Evolutionary conservation across 192 early-diverging fungal species (phyloP).

Genomic region (Spinellus fusiger): DNA sequence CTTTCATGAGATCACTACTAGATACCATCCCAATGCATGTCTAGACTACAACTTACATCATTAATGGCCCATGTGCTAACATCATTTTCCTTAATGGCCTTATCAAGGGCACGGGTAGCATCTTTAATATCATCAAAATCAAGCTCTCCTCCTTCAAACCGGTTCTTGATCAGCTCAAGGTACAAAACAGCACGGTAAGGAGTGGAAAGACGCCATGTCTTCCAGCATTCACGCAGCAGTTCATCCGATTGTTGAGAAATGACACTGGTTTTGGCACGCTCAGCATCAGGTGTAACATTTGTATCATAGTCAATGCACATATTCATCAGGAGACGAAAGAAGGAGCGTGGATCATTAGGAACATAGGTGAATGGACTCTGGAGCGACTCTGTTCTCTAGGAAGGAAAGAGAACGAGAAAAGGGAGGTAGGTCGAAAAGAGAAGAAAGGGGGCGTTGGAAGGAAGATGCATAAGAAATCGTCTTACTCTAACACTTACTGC

Average conservation of each 20-base stretch:
- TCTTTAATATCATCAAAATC: constrained; percentile 35
- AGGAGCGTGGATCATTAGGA: constrained; percentile 50
- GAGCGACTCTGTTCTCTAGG: neutral
- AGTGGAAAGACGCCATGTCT: constrained; percentile 58
- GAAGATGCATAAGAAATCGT: too few species aligned
- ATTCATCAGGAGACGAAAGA: constrained; percentile 54
- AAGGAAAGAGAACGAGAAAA: neutral
- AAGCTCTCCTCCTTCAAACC: constrained; percentile 36
- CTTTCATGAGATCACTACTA: neutral
- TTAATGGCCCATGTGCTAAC: constrained; percentile 47
- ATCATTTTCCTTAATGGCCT: constrained; percentile 40
- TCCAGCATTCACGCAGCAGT: constrained; percentile 57
- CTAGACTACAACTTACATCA: constrained; percentile 34
- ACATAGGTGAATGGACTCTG: constrained; percentile 43
- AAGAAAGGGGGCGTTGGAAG: neutral
- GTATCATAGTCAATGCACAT: constrained; percentile 57
- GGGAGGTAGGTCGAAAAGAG: neutral
- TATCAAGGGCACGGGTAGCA: constrained; percentile 30
- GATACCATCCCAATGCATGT: neutral
- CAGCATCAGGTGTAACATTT: constrained; percentile 23
- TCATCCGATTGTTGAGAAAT: constrained; percentile 47
- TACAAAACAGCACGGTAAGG: constrained; percentile 42
- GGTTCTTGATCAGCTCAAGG: constrained; percentile 40
- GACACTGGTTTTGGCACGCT: constrained; percentile 28
- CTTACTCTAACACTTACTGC: neutral